Percentiles rank a stretch among this genome's conserved stretches.
These are phyloP conservation scores for Anthracocystis setariae DNA, from an alignment of 1,284 basidiomycete species.

Conservation along the genomic window DNA sequence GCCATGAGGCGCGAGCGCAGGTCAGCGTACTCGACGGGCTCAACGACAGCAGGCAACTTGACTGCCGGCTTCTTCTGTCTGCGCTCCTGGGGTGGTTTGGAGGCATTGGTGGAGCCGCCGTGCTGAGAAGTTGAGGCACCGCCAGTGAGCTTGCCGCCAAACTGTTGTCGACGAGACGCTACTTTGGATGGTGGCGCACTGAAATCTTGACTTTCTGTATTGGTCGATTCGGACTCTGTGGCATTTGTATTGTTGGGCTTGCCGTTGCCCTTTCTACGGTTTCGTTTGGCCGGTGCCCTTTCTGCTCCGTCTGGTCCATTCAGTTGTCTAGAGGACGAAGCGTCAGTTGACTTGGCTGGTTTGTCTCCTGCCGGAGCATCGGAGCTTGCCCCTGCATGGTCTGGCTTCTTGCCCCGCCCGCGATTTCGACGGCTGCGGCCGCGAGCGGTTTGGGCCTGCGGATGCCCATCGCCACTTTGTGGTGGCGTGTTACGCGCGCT, in stretches of 20 bases:
- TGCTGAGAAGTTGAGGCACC: constrained; percentile 2
- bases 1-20: constrained; percentile 61
- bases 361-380: neutral
- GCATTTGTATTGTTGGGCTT: constrained; percentile 14
- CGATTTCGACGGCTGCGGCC: constrained; percentile 22
- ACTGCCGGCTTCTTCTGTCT: constrained; percentile 31
- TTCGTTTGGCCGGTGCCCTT: constrained; percentile 4
- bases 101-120: neutral
- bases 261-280: constrained; percentile 7
- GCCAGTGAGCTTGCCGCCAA: constrained; percentile 51
- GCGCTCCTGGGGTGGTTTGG: constrained; percentile 18
- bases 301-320: neutral
- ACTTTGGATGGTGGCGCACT: constrained; percentile 12
- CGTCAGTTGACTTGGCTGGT: neutral
- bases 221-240: neutral
- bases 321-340: neutral
- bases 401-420: constrained; percentile 19
- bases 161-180: constrained; percentile 44
- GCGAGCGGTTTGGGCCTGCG: constrained; percentile 9
- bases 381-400: neutral
- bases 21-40: constrained; percentile 57
- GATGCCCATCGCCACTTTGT: neutral
- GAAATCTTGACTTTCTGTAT: neutral
- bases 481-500: constrained; percentile 2
- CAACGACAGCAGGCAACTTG: constrained; percentile 21